phyloP scores from a whole-genome alignment of 148 eudicot species.

The Gaultheria prostrata region DNA sequence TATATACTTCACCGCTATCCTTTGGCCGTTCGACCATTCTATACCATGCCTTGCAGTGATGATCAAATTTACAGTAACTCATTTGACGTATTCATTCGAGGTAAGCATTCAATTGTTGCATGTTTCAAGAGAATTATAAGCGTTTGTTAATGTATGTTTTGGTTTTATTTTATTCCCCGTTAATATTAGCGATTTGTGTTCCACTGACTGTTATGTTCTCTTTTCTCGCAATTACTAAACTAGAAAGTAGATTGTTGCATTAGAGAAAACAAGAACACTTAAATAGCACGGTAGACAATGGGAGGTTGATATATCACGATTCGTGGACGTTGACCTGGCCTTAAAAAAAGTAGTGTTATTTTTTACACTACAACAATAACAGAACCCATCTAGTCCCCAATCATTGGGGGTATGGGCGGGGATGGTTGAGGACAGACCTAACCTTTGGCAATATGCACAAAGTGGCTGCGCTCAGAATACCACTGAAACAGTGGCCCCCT shows the following conservation, averaged over 20 bases:
- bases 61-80: slow-evolving; percentile 72
- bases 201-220: background rate
- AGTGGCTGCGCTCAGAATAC: no score
- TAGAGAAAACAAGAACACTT: background rate
- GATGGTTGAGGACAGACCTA: no score
- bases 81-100: slow-evolving; percentile 94
- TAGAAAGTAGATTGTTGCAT: background rate
- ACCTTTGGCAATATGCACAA: no score
- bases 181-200: background rate
- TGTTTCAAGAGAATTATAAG: background rate
- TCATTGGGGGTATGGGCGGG: no score
- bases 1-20: slow-evolving; percentile 95
- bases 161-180: background rate
- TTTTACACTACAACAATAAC: no score
- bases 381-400: no score
- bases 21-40: slow-evolving; percentile 82
- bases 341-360: no score
- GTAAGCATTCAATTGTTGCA: slow-evolving; percentile 24
- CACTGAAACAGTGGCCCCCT: no score
- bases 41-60: slow-evolving; percentile 91
- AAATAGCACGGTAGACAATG: background rate
- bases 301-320: no score
- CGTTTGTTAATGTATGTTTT: background rate
- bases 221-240: background rate
- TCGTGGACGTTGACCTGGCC: background rate